Evolutionary conservation across 495 filamentous ascomycete species (phyloP), one percentile per base, ranked within the genome.

Genomic region (Lophiostoma macrostomum): DNA sequence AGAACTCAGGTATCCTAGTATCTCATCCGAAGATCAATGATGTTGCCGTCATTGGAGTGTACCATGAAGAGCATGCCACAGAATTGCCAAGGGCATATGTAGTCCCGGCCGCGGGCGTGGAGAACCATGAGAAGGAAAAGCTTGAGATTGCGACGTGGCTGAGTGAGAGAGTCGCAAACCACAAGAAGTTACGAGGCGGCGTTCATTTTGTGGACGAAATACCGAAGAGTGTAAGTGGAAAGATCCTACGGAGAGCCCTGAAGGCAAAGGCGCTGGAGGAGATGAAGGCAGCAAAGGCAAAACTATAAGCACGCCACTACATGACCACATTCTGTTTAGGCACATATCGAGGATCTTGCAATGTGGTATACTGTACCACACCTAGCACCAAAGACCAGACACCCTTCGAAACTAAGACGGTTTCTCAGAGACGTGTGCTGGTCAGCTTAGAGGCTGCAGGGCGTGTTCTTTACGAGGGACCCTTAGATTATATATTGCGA

Each of bases 41-140:
- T 49, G 68, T 66, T 0, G 71, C 69, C 6, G 71, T 73, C 13
- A 64, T 72, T 25, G 69, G 70, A n/a, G 43, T 73, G 7, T 67
- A 69, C 39, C 28, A 63, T 31, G 56, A 67, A 35, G 60, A 64
- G 0, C 64, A 69, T 36, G 68, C 69, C 11, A 69, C 68, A 5
- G 71, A 73, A 47, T 46, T 72, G 5, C 71, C 71, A 20, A 50
- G 66, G 8, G 71, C 71, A 2, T 73, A 69, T 47, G 38, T 71
- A 13, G 69, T 72, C 28, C 62, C 61, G 11, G 35, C 41, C 19
- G 24, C 45, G 7, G 68, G 68, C 8, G 32, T 60, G 12, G 42
- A 59, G 10, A 50, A 42, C 13, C 36, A 54, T 13, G 43, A 63
- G 30, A 45, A 66, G 52, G 49, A 61, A 24, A 65, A 49, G 16